phyloP scores from a whole-genome alignment of 164 flowering plant genomes.

The Vitis cinerea region DNA sequence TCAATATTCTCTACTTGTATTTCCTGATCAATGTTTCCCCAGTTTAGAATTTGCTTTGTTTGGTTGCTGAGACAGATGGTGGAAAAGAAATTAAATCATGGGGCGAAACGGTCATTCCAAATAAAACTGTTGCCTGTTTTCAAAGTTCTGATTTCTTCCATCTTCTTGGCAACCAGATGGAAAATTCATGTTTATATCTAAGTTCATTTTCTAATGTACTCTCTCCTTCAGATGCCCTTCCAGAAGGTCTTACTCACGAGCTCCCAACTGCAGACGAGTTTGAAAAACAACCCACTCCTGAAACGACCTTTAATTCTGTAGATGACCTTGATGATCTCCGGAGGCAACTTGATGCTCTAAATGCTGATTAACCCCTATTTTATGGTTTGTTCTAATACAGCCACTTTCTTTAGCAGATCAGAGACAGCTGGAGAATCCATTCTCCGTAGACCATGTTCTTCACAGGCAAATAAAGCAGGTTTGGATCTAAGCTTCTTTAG shows the following conservation, averaged over 20 bases:
- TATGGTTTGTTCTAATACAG: not conserved
- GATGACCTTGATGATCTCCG: slow-evolving; percentile 90
- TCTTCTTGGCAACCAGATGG: not conserved
- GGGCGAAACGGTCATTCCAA: too few relatives aligned
- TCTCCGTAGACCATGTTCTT: not conserved
- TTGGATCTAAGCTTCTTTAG: too few relatives aligned
- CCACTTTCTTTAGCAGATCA: not conserved
- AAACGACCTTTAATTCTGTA: slow-evolving; percentile 15
- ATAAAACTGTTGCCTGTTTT: too few relatives aligned
- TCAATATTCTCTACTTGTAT: too few relatives aligned
- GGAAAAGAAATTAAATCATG: too few relatives aligned
- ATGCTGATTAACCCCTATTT: slow-evolving; percentile 33
- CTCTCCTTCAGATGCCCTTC: slow-evolving; percentile 55
- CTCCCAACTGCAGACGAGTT: slow-evolving; percentile 80
- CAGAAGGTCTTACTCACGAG: slow-evolving; percentile 82
- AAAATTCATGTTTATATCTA: not conserved
- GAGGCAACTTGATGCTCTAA: slow-evolving; percentile 88
- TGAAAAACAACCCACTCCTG: slow-evolving; percentile 25
- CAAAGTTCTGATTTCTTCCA: not conserved
- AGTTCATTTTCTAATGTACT: not conserved
- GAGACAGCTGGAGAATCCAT: not conserved
- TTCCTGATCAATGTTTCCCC: too few relatives aligned
- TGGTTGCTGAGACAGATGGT: too few relatives aligned
- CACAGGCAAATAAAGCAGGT: too few relatives aligned
- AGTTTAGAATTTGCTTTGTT: too few relatives aligned